Evolutionary conservation across 306 rosid species (phyloP).

Genomic region (Acacia crassicarpa): DNA sequence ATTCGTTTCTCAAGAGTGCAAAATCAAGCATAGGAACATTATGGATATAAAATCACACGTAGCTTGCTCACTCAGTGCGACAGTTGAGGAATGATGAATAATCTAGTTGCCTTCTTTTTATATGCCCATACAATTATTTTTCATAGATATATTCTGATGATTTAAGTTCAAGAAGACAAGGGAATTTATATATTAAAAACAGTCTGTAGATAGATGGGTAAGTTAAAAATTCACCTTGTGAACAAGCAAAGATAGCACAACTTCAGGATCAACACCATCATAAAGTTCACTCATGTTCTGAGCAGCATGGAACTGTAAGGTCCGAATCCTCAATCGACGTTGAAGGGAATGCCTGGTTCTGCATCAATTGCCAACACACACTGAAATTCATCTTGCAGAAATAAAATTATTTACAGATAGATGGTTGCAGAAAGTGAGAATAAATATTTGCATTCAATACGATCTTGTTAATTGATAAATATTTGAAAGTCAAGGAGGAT

Average conservation of each 20-base stretch:
- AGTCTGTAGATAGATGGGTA: neutral
- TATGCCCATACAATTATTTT: neutral
- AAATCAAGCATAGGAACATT: neutral
- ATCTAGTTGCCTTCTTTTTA: neutral
- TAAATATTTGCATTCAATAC: neutral
- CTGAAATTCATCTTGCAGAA: conserved; percentile 24
- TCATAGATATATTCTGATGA: neutral
- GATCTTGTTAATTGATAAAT: conserved; percentile 7
- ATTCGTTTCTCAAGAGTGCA: neutral
- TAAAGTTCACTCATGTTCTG: conserved; percentile 74
- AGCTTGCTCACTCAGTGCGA: neutral
- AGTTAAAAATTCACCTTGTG: conserved; percentile 70
- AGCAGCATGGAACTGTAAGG: conserved; percentile 78
- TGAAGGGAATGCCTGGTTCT: conserved; percentile 77
- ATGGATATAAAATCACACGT: neutral
- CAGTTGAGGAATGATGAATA: neutral
- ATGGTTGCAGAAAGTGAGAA: conserved; percentile 9
- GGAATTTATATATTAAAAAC: neutral
- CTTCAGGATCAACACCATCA: conserved; percentile 92
- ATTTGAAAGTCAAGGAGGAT: conserved; percentile 4
- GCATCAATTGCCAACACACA: conserved; percentile 37
- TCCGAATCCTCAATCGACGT: conserved; percentile 84
- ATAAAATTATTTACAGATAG: conserved; percentile 26
- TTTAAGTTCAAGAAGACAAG: conserved; percentile 22
- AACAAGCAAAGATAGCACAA: conserved; percentile 76